Conservation (phyloP, 1,284 basidiomycete species). For the Ganoderma resinaceum region DNA sequence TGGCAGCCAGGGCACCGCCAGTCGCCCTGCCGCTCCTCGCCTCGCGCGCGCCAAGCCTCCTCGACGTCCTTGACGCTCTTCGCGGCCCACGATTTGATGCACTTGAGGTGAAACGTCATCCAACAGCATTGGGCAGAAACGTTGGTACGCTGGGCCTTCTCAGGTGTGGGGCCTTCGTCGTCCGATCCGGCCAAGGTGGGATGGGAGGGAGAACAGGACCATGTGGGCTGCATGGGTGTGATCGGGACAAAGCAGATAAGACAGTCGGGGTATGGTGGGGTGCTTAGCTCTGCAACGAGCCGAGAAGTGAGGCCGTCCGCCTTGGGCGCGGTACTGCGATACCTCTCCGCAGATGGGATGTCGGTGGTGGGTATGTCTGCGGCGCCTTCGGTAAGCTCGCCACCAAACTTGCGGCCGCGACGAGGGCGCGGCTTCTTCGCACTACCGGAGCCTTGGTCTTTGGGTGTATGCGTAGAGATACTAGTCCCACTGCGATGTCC, state of each 20-base stretch:
- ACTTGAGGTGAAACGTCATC: constrained; percentile 86
- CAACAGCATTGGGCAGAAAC: constrained; percentile 71
- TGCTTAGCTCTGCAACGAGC: constrained; percentile 67
- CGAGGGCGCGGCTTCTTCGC: constrained; percentile 16
- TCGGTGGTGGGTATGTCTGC: constrained; percentile 8
- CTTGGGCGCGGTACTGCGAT: constrained; percentile 31
- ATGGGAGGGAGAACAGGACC: constrained; percentile 77
- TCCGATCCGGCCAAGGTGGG: constrained; percentile 46
- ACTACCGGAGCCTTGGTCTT: background rate
- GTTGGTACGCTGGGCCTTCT: constrained; percentile 22
- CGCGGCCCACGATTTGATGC: constrained; percentile 79
- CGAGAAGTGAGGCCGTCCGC: constrained; percentile 72
- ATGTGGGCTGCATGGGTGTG: constrained; percentile 74
- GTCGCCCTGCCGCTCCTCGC: constrained; percentile 71
- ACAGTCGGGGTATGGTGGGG: constrained; percentile 78
- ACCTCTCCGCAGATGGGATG: constrained; percentile 24
- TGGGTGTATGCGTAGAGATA: background rate
- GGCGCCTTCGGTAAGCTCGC: constrained; percentile 24
- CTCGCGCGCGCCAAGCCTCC: constrained; percentile 79
- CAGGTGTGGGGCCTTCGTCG: constrained; percentile 34
- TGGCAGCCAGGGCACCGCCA: constrained; percentile 94
- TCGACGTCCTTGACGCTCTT: constrained; percentile 81
- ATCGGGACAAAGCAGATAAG: constrained; percentile 82
- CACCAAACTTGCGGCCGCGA: constrained; percentile 25
- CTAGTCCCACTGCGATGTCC: background rate